Base-by-base conservation (phyloP, 495 filamentous ascomycete genomes). In the Daldinia childiae region DNA sequence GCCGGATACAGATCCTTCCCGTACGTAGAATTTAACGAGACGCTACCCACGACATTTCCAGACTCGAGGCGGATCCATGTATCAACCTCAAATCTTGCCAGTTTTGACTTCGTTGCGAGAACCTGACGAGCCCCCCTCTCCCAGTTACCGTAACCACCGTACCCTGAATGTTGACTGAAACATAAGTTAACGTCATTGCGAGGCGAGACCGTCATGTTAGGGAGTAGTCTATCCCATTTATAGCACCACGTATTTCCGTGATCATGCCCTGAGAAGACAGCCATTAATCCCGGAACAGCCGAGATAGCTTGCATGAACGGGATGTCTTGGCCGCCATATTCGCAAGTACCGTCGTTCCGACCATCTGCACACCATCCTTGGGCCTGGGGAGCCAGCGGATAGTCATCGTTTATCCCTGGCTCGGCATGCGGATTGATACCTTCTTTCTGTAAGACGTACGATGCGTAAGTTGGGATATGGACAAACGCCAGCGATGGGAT, bases 401-500 rank as follows among this genome's bases (percentile, higher is more conserved):
- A 68, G 58, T 92, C 90, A 15, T 89, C 87, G 67, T 93, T 90
- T 64, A 92, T 82, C 1, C 91, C 91, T 0, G 91, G 91, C 27
- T 88, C 82, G 0, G 69, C 77, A 38, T 82, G 71, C 0, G 76
- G 51, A 51, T 81, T 74, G 1, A 84, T 58, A 0, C 83, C 80
- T 9, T 58, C 77, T 11, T 76, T 29, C 69, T 91, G 87, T 7
- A 88, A 78, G 27, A 78, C 82, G 0, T 80, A 79, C 61, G 87
- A 87, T 0, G 89, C 89, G 56, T 85, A 83, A 2, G 83, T 81
- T 2, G 91, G 91, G 61, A 93, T 93, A 72, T 93, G 91, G 11
- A 90, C 89, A 75, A 94, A 94, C 0, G 86, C 90, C 1, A 94
- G 70, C 14, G 87, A 89, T 0, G 91, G 91, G 21, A 93, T 83